A percentile compares a stretch with the other conserved stretches of the same genome.
These are phyloP conservation scores for Arxiozyma slooffiae DNA, from an alignment of 1,139 yeast genomes.

Conservation along the genomic window DNA sequence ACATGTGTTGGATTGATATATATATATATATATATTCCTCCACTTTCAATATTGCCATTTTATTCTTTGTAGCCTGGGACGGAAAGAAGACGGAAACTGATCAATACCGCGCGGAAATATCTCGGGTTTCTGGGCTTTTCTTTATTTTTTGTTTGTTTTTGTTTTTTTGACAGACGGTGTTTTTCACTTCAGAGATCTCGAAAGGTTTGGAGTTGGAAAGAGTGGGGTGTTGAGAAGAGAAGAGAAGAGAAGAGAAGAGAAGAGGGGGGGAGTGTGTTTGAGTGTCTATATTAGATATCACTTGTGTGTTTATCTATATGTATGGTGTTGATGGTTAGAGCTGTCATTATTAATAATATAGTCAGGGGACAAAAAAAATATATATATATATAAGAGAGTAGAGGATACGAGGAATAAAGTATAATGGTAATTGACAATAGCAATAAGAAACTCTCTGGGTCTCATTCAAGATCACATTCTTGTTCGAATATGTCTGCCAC, in stretches of 20 bases:
- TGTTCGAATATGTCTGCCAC: neutral
- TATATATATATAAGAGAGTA: neutral
- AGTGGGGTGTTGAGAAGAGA: no score
- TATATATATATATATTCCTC: no score
- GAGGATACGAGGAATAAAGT: neutral
- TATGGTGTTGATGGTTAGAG: neutral
- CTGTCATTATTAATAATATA: no score
- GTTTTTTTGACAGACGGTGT: no score
- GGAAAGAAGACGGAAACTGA: neutral
- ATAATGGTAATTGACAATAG: neutral
- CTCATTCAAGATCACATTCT: slow-evolving; percentile 13
- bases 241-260: neutral
- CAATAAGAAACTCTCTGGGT: slow-evolving; percentile 1
- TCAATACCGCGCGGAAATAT: no score
- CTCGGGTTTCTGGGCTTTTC: no score
- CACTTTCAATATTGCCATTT: no score
- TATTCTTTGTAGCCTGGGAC: neutral
- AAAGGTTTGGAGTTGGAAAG: no score
- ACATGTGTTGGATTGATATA: neutral
- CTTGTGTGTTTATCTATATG: neutral
- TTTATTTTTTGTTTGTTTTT: no score
- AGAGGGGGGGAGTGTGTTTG: neutral
- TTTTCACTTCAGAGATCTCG: no score
- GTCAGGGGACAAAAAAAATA: neutral
- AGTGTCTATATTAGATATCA: neutral